A percentile compares a stretch with the other conserved stretches of the same genome.
Evolutionary conservation across 371 early-diverging fungal species (phyloP).

Genomic region (Coemansia sp.): DNA sequence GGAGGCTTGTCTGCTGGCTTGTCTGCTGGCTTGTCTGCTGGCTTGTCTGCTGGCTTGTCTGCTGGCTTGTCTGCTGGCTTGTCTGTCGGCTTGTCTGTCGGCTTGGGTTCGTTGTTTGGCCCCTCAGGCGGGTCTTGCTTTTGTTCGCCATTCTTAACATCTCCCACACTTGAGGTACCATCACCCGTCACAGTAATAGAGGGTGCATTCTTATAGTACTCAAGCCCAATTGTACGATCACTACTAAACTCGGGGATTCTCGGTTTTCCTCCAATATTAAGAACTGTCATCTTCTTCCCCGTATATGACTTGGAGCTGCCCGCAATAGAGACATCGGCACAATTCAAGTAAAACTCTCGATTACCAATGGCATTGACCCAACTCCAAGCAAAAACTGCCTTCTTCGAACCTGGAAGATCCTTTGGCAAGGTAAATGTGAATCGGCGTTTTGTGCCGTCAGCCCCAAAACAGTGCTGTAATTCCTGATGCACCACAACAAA

Average conservation of each 20-base stretch:
- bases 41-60: too few relatives aligned
- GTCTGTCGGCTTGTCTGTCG: too few relatives aligned
- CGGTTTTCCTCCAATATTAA: conserved; percentile 44
- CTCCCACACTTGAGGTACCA: too few relatives aligned
- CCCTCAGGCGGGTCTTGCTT: too few relatives aligned
- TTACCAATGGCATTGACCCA: conserved; percentile 58
- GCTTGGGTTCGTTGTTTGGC: too few relatives aligned
- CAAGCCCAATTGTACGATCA: conserved; percentile 10
- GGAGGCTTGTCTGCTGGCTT: too few relatives aligned
- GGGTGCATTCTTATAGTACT: conserved; percentile 15
- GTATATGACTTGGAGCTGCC: conserved; percentile 8
- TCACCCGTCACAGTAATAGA: conserved; percentile 20
- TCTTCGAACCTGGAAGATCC: conserved; percentile 21
- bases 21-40: too few relatives aligned
- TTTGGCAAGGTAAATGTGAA: conserved; percentile 40
- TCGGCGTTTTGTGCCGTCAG: neutral
- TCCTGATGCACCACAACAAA: conserved; percentile 60
- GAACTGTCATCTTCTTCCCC: conserved; percentile 48
- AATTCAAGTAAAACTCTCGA: conserved; percentile 61
- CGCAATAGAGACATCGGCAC: conserved; percentile 54
- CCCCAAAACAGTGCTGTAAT: conserved; percentile 23
- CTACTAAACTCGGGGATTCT: conserved; percentile 33
- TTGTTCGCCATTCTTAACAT: too few relatives aligned
- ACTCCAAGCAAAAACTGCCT: conserved; percentile 59
- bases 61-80: too few relatives aligned